A percentile compares a stretch with the other conserved stretches of the same genome.
phyloP scores from a whole-genome alignment of 345 rosid species.

The Adansonia digitata region DNA sequence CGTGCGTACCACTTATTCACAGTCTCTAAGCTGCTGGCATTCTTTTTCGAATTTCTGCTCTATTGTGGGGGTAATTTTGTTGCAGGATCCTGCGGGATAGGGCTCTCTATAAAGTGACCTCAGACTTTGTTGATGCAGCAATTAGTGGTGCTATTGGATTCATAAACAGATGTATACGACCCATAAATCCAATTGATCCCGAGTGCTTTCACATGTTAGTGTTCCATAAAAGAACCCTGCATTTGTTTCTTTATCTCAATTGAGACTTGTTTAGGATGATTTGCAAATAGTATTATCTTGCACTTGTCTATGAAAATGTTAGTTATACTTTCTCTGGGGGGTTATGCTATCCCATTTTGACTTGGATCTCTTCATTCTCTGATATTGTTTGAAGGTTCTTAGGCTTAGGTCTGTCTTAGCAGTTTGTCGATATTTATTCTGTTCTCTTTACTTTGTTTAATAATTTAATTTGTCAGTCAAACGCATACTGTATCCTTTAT shows the following conservation, averaged over 20 bases:
- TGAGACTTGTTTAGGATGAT: background rate
- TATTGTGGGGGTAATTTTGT: constrained; percentile 17
- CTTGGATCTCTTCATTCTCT: background rate
- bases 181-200: constrained; percentile 98
- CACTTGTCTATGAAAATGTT: background rate
- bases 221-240: constrained; percentile 1
- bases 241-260: too few relatives aligned
- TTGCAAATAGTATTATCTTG: background rate
- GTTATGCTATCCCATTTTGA: background rate
- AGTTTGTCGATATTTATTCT: background rate
- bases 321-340: background rate
- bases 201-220: constrained; percentile 99
- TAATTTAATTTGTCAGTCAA: too few relatives aligned
- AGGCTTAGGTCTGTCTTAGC: background rate
- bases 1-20: background rate
- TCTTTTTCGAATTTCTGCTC: background rate
- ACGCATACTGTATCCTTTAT: too few relatives aligned
- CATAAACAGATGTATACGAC: constrained; percentile 93
- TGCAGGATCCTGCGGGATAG: constrained; percentile 92
- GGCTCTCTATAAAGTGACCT: constrained; percentile 97
- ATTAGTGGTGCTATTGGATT: constrained; percentile 93
- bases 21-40: background rate
- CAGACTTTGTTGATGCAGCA: constrained; percentile 99
- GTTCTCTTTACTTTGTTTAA: background rate
- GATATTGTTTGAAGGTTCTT: background rate